A percentile compares a stretch with the other conserved stretches of the same genome.
phyloP scores from a whole-genome alignment of 192 early-diverging fungal genomes.

The Fimicolochytrium jonesii region DNA sequence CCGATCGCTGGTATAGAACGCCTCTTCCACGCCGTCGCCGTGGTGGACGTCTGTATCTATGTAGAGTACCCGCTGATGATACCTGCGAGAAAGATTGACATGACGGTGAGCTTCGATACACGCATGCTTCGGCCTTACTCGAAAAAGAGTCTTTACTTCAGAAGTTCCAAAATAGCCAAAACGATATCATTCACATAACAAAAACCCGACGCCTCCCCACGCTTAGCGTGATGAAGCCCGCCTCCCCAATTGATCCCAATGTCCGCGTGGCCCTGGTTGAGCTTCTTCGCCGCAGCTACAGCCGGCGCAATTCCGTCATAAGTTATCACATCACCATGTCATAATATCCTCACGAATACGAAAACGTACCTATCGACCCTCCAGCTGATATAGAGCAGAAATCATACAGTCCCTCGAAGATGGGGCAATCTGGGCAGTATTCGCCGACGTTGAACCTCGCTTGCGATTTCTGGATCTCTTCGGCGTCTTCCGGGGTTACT shows the following conservation, averaged over 20 bases:
- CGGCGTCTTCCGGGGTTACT: slow-evolving; percentile 39
- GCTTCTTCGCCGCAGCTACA: slow-evolving; percentile 75
- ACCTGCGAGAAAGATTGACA: too few species aligned
- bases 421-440: slow-evolving; percentile 75
- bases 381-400: slow-evolving; percentile 92
- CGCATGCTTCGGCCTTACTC: neutral
- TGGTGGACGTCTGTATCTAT: slow-evolving; percentile 98
- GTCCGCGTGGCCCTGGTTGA: slow-evolving; percentile 77
- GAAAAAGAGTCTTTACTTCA: slow-evolving; percentile 45
- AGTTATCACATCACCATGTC: too few species aligned
- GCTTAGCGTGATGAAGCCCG: slow-evolving; percentile 93
- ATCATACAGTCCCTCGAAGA: slow-evolving; percentile 96
- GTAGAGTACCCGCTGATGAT: slow-evolving; percentile 79
- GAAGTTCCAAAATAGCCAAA: slow-evolving; percentile 81
- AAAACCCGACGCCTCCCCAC: slow-evolving; percentile 87
- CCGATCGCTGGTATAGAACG: slow-evolving; percentile 83
- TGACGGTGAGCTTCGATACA: neutral
- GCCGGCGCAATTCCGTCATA: too few species aligned
- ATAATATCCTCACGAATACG: too few species aligned
- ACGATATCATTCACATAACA: slow-evolving; percentile 99
- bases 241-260: slow-evolving; percentile 98
- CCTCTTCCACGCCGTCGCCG: slow-evolving; percentile 94
- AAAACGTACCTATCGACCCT: slow-evolving; percentile 67
- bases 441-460: slow-evolving; percentile 83
- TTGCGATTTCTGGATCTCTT: slow-evolving; percentile 43